These are phyloP conservation scores for Terfezia boudieri DNA, from an alignment of 495 filamentous ascomycete species.

Conservation along the genomic window DNA sequence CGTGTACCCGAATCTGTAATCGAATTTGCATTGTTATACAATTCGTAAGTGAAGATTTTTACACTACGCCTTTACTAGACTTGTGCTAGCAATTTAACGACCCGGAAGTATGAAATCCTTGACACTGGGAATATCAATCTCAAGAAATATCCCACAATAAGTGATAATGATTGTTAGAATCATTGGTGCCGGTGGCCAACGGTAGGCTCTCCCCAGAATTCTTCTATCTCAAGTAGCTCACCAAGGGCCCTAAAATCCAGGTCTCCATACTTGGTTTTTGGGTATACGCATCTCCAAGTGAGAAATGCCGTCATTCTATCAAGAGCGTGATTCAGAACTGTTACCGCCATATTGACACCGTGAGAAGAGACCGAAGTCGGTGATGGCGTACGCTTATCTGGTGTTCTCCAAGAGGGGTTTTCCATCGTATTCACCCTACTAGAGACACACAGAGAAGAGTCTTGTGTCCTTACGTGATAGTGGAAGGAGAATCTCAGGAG, in stretches of 20 bases:
- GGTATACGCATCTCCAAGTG: conserved; percentile 35
- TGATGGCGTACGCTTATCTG: conserved; percentile 32
- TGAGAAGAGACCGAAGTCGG: conserved; percentile 46
- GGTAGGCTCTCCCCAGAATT: too few relatives aligned
- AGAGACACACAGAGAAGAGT: conserved; percentile 32
- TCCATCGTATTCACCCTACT: conserved; percentile 39
- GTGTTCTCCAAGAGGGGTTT: conserved; percentile 32
- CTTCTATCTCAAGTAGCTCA: too few relatives aligned
- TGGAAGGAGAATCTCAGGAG: conserved; percentile 31
- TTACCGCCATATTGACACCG: conserved; percentile 61
- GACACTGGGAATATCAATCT: too few relatives aligned
- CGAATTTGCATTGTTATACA: too few relatives aligned
- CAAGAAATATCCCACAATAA: too few relatives aligned
- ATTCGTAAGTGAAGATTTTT: too few relatives aligned
- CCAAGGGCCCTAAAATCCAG: conserved; percentile 26
- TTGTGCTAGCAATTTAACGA: too few relatives aligned
- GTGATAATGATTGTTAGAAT: too few relatives aligned
- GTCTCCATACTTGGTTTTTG: conserved; percentile 53
- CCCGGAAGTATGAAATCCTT: too few relatives aligned
- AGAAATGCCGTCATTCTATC: conserved; percentile 32
- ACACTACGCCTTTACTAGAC: too few relatives aligned
- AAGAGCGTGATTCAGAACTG: conserved; percentile 38
- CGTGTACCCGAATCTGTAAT: too few relatives aligned
- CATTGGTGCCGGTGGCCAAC: too few relatives aligned
- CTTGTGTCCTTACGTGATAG: conserved; percentile 36